Conservation (phyloP, 1,284 basidiomycete species). For the Stygiomarasmius scandens region DNA sequence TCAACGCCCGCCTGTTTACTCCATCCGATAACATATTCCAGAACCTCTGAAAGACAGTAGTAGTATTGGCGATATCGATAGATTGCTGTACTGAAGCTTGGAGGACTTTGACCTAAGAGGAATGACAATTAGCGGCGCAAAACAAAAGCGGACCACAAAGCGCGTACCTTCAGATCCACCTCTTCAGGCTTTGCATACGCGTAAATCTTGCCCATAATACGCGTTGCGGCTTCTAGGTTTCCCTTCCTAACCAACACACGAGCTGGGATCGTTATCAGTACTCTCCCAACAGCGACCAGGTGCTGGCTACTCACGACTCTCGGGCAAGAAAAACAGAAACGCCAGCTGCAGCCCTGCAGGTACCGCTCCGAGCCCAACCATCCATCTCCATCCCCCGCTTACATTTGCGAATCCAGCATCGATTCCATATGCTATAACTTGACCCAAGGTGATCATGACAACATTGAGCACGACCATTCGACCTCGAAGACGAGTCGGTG, state of each 20-base stretch:
- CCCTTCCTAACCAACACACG: slow-evolving; percentile 70
- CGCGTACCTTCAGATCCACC: slow-evolving; percentile 62
- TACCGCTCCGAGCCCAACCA: slow-evolving; percentile 76
- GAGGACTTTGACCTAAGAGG: slow-evolving; percentile 54
- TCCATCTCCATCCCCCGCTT: slow-evolving; percentile 77
- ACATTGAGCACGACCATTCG: slow-evolving; percentile 75
- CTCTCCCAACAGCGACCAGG: not conserved
- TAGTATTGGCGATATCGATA: slow-evolving; percentile 62
- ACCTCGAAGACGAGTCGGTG: slow-evolving; percentile 75
- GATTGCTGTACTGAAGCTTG: slow-evolving; percentile 66
- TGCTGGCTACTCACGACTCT: slow-evolving; percentile 63
- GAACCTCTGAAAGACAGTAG: slow-evolving; percentile 62
- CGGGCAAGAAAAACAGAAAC: slow-evolving; percentile 70
- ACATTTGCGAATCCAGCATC: slow-evolving; percentile 72
- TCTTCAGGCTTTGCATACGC: slow-evolving; percentile 64
- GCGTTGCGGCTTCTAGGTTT: slow-evolving; percentile 48
- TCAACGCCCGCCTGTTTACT: slow-evolving; percentile 69
- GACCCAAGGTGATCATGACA: slow-evolving; percentile 70
- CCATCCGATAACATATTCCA: slow-evolving; percentile 58
- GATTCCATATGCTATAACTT: slow-evolving; percentile 79
- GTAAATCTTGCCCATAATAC: slow-evolving; percentile 68
- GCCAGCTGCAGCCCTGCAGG: slow-evolving; percentile 69
- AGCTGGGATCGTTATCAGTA: slow-evolving; percentile 41
- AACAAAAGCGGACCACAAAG: too few species aligned
- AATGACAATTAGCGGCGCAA: too few species aligned